Conservation (phyloP, 768 basidiomycete genomes). For the Gautieria morchelliformis region DNA sequence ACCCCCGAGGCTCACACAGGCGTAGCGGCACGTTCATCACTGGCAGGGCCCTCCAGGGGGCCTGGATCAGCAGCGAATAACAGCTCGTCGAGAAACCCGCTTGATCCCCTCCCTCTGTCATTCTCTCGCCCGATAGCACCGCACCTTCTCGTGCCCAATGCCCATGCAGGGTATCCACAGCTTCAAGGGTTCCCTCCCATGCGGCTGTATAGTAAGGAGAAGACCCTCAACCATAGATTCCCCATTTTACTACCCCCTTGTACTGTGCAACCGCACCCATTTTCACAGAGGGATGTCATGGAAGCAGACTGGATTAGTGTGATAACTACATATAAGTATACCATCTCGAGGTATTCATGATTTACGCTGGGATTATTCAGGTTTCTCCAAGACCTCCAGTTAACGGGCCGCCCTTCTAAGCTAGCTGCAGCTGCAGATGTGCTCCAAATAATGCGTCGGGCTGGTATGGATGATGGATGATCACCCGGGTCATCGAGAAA, state of each 20-base stretch:
- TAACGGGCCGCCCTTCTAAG: constrained; percentile 24
- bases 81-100: not conserved
- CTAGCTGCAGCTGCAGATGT: constrained; percentile 21
- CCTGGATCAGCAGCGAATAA: not conserved
- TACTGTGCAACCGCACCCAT: constrained; percentile 34
- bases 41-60: not conserved
- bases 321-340: too few species aligned
- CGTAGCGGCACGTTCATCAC: not conserved
- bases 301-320: constrained; percentile 40
- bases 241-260: constrained; percentile 33
- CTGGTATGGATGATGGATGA: constrained; percentile 13
- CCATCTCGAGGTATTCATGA: constrained; percentile 11
- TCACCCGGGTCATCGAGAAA: constrained; percentile 10
- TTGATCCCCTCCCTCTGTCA: constrained; percentile 2
- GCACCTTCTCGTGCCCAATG: not conserved
- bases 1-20: not conserved
- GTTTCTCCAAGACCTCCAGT: constrained; percentile 31
- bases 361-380: constrained; percentile 15
- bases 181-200: constrained; percentile 21
- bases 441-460: not conserved
- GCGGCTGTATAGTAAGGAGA: constrained; percentile 22
- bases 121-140: constrained; percentile 3
- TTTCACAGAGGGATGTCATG: constrained; percentile 36
- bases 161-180: not conserved
- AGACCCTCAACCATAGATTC: constrained; percentile 34